Evolutionary conservation across 139 green algal species (phyloP).

Genomic region (Dunaliella sp.): DNA sequence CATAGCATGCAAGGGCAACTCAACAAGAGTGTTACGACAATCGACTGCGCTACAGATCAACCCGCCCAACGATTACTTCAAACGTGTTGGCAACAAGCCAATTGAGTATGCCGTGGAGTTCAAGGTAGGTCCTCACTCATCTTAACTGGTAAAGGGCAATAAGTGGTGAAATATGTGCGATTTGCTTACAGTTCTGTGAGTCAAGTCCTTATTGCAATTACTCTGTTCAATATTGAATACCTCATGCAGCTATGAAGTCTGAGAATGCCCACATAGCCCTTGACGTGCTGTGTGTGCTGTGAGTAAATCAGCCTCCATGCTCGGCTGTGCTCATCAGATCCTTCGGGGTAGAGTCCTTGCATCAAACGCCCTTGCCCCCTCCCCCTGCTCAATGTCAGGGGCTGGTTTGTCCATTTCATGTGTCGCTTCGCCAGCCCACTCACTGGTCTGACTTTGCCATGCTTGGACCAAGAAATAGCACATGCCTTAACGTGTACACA

Average conservation of each 20-base stretch:
- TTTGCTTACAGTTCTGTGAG: too few relatives aligned
- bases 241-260: neutral
- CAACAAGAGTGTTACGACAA: neutral
- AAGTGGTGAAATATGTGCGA: too few relatives aligned
- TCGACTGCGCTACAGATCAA: neutral
- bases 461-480: neutral
- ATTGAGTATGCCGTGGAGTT: neutral
- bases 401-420: neutral
- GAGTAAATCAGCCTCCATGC: too few relatives aligned
- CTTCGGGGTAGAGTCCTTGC: neutral
- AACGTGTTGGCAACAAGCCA: neutral
- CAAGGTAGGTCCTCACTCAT: neutral
- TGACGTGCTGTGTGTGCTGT: too few relatives aligned
- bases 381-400: neutral
- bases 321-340: too few relatives aligned
- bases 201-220: neutral
- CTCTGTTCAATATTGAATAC: neutral
- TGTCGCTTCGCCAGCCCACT: neutral
- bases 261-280: neutral
- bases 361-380: neutral
- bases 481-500: neutral
- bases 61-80: neutral
- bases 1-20: neutral
- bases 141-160: too few relatives aligned
- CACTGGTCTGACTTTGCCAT: neutral